Conservation (phyloP, 805 yeast species). For the Suhomyces pyralidae region DNA sequence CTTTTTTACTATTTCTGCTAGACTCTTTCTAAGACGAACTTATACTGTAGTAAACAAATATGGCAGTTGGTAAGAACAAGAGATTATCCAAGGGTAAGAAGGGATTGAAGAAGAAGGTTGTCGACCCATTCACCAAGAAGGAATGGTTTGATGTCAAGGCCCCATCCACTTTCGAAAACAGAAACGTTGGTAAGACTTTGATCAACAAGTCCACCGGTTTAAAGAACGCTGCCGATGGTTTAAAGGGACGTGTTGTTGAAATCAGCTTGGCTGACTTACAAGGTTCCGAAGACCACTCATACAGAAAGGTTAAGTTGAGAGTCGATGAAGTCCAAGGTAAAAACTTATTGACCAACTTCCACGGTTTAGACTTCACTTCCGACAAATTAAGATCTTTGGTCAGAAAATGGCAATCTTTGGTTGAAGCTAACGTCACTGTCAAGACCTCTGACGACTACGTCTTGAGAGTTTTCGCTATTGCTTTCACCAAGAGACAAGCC, state of each 20-base stretch:
- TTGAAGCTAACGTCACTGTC: constrained; percentile 97
- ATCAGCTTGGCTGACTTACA: constrained; percentile 95
- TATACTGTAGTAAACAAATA: constrained; percentile 23
- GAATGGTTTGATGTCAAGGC: constrained; percentile 99
- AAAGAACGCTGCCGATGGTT: constrained; percentile 96
- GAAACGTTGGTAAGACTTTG: constrained; percentile 97
- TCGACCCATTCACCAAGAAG: constrained; percentile 99
- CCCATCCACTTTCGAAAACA: constrained; percentile 97
- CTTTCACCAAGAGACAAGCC: constrained; percentile 96
- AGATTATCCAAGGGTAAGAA: constrained; percentile 88
- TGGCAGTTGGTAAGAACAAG: constrained; percentile 83
- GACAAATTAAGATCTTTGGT: constrained; percentile 97
- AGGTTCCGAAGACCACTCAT: constrained; percentile 98
- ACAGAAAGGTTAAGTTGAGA: constrained; percentile 96
- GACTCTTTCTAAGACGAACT: constrained; percentile 3
- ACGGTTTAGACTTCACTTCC: constrained; percentile 96
- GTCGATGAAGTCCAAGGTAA: constrained; percentile 99
- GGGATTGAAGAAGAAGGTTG: constrained; percentile 98
- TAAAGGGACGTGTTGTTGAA: constrained; percentile 97
- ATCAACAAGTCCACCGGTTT: constrained; percentile 98
- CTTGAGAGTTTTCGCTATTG: constrained; percentile 94
- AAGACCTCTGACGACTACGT: constrained; percentile 98
- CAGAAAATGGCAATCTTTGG: constrained; percentile 98
- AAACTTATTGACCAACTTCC: constrained; percentile 98
- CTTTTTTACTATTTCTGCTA: not conserved